A percentile compares a stretch with the other conserved stretches of the same genome.
phyloP scores from a whole-genome alignment of 2,329 filamentous ascomycete species.

The Bipolaris oryzae region DNA sequence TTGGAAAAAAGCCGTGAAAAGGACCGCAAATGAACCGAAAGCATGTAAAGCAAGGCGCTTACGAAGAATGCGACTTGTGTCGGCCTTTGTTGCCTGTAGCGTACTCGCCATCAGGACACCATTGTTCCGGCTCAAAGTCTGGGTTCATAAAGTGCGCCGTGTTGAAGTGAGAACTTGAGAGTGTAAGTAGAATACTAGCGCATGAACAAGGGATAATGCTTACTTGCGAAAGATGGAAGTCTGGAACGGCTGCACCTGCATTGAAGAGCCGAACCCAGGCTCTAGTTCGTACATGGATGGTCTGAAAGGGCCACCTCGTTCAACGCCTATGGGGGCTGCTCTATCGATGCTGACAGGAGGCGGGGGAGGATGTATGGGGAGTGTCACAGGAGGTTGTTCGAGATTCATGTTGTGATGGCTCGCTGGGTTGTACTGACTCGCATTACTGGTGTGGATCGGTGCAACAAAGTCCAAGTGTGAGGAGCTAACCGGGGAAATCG shows the following conservation, averaged over 20 bases:
- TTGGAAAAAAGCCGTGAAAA: conserved; percentile 37
- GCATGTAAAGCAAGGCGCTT: conserved; percentile 22
- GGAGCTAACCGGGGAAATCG: conserved; percentile 35
- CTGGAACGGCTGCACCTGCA: conserved; percentile 52
- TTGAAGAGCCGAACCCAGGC: conserved; percentile 47
- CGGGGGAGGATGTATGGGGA: conserved; percentile 41
- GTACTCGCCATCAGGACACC: conserved; percentile 57
- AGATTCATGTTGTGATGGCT: conserved; percentile 41
- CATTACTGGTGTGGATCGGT: conserved; percentile 35
- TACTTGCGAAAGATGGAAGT: conserved; percentile 59
- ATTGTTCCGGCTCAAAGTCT: conserved; percentile 60
- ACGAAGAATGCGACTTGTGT: conserved; percentile 47
- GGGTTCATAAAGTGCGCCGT: conserved; percentile 59
- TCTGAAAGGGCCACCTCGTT: conserved; percentile 52
- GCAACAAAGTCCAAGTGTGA: conserved; percentile 44
- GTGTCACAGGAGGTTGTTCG: conserved; percentile 40
- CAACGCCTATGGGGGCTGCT: conserved; percentile 34
- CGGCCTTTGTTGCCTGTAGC: conserved; percentile 46
- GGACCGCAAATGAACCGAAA: conserved; percentile 26
- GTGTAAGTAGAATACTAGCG: conserved; percentile 20
- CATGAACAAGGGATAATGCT: conserved; percentile 22
- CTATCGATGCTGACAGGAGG: conserved; percentile 40
- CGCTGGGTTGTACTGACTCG: conserved; percentile 33
- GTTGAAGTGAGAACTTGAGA: conserved; percentile 56
- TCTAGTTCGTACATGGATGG: conserved; percentile 55